Evolutionary conservation across 1,139 yeast genomes (phyloP), one percentile per base, ranked within the genome.

Genomic region (Yamadazyma triangularis): DNA sequence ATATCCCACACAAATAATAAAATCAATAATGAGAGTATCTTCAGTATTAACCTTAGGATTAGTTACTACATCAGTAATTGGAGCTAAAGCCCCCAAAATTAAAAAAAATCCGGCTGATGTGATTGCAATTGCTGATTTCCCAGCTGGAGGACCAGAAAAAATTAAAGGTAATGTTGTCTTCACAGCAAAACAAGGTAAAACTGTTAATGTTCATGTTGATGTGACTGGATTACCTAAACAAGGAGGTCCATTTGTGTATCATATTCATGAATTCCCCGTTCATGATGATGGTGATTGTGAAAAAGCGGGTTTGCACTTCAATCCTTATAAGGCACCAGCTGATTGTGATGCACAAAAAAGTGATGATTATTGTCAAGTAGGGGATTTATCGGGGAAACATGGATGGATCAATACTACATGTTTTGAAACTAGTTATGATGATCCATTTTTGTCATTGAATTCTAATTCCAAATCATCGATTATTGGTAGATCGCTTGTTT

Each of bases 311-410:
- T 54, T 45, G 22, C 77, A 71, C 40, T 73, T 77, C 36, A 73
- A 76, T 44, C 82, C 82, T 9, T 76, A 60, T 46, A 45, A 56
- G 28, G 78, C 76, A 3, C 50, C 65, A 12, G 48, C 58, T 3
- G 59, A 60, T 29, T 75, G 80, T 50, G 67, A 62, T 27, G 42
- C 44, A 10, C 65, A 66, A 36, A 62, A 60, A 13, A 62, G 65
- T 42, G 79, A 78, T 50, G 57, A 77, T 8, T 59, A 54, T 29
- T 76, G 82, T 50, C 74, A 73, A 51, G 67, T 75, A 19, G 83
- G 84, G 27, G 82, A 77, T 47, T 69, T 77, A 41, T 70, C 79
- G 26, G 83, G 83, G 20, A 77, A 77, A 47, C 80, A 77, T 50
- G 84, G 83, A 3, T 60, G 61, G 53, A 71, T 77, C 40, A 63